Percentiles rank a stretch among this genome's conserved stretches.
Conservation (phyloP, 768 basidiomycete species). For the Rhizopogon salebrosus region DNA sequence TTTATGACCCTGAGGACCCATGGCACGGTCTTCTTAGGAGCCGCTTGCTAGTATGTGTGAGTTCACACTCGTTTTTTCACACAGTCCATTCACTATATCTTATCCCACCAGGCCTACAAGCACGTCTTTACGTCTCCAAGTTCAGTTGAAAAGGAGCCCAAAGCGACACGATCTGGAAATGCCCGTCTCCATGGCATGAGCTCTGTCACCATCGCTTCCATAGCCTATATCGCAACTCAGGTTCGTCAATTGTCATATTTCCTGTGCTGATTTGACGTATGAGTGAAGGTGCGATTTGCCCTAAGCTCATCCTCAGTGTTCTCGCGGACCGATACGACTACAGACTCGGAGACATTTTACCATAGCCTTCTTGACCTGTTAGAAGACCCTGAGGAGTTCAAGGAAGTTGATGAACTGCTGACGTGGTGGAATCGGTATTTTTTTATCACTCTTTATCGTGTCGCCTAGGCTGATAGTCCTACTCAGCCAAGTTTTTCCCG, state of each 20-base stretch:
- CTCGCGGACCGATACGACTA: constrained; percentile 12
- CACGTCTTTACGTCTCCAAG: constrained; percentile 28
- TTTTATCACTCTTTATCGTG: not conserved
- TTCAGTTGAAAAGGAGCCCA: constrained; percentile 22
- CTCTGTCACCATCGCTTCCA: constrained; percentile 9
- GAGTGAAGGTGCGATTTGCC: constrained; percentile 13
- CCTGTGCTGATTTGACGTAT: not conserved
- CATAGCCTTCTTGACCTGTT: constrained; percentile 11
- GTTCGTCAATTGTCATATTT: too few relatives aligned
- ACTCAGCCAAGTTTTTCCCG: not conserved
- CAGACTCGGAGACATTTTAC: constrained; percentile 18
- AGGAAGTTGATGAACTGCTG: constrained; percentile 10
- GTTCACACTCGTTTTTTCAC: not conserved
- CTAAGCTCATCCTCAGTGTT: constrained; percentile 13
- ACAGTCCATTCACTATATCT: too few relatives aligned
- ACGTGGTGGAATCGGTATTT: constrained; percentile 13
- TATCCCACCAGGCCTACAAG: constrained; percentile 19
- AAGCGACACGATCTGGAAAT: constrained; percentile 21
- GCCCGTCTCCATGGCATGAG: constrained; percentile 14
- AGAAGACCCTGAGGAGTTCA: constrained; percentile 13
- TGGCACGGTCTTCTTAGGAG: constrained; percentile 23
- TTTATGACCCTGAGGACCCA: constrained; percentile 18
- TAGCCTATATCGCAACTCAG: constrained; percentile 19
- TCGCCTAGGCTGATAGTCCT: too few relatives aligned
- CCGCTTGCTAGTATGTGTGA: constrained; percentile 15